Evolutionary conservation across 2,329 filamentous ascomycete genomes (phyloP), one percentile per base, ranked within the genome.

Genomic region (Colletotrichum sp.): DNA sequence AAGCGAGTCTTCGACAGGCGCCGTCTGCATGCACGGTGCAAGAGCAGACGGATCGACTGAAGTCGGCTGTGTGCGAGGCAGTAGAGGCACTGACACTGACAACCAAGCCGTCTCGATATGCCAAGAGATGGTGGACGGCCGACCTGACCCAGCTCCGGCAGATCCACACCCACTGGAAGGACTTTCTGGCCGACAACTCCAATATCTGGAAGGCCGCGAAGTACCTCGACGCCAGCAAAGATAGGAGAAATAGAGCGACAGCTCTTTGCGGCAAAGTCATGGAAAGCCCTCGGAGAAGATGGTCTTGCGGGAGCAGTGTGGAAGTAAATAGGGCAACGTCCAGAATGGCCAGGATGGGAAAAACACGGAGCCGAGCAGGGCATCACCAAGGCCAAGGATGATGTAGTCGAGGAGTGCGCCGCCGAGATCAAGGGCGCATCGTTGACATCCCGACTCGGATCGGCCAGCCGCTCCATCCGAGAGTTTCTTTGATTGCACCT

Each of bases 121-220:
- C 78, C 57, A 83, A 83, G 72, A 75, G 81, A 57, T 84, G 78
- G 81, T 84, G 79, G 81, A 81, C 78, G 10, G 76, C 68, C 6
- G 79, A 83, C 66, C 78, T 83, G 1, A 83, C 79, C 16, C 77
- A 81, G 64, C 78, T 83, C 9, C 80, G 79, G 13, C 72, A 68
- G 32, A 78, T 81, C 32, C 79, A 83, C 71, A 81, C 78, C 12
- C 79, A 80, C 55, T 82, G 77, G 79, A 64, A 82, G 9, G 79
- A 80, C 39, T 82, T 82, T 49, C 78, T 82, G 15, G 80, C 72
- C 0, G 79, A 82, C 66, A 76, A 80, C 57, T 72, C 77, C 26
- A 82, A 82, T 44, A 81, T 82, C 65, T 83, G 77, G 81, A 76
- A 82, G 67, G 80, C 80, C 24, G 80, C 80, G 6, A 81, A 79